Percentiles rank a stretch among this genome's conserved stretches.
Evolutionary conservation across 768 basidiomycete species (phyloP).

Genomic region (Podaxis sp.): DNA sequence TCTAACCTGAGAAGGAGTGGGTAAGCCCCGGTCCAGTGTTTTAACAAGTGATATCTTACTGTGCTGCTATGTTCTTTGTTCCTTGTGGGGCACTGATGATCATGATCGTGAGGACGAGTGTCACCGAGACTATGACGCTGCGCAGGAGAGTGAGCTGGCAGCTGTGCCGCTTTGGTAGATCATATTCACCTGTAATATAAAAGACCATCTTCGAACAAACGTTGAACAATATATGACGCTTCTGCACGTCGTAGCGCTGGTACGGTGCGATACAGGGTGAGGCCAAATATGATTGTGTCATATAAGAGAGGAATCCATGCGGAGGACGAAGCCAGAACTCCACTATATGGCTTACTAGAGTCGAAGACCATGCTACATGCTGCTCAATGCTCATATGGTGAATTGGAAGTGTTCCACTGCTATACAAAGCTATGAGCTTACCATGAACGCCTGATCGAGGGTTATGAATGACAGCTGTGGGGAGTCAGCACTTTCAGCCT

Average conservation of each 20-base stretch:
- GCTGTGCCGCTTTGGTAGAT: background rate
- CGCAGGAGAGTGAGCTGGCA: background rate
- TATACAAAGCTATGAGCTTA: conserved; percentile 14
- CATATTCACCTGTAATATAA: conserved; percentile 42
- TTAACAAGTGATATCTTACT: conserved; percentile 33
- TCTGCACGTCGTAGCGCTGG: conserved; percentile 34
- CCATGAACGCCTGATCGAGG: conserved; percentile 36
- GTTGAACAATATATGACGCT: conserved; percentile 38
- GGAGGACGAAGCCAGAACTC: conserved; percentile 41
- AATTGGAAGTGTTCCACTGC: background rate
- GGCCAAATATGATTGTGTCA: conserved; percentile 40
- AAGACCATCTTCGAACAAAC: conserved; percentile 45
- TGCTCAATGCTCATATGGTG: conserved; percentile 15
- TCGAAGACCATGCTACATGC: conserved; percentile 46
- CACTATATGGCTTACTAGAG: conserved; percentile 28
- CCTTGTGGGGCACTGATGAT: conserved; percentile 44
- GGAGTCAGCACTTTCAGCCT: background rate
- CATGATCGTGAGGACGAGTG: conserved; percentile 44
- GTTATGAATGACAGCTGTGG: conserved; percentile 42
- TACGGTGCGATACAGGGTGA: conserved; percentile 38
- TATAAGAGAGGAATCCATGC: conserved; percentile 52
- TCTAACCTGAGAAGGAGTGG: conserved; percentile 28
- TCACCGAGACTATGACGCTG: conserved; percentile 47
- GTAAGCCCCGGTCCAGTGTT: background rate
- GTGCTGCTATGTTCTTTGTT: conserved; percentile 46